phyloP scores from a whole-genome alignment of 179 eudicot species.

The Carnegiea gigantea region DNA sequence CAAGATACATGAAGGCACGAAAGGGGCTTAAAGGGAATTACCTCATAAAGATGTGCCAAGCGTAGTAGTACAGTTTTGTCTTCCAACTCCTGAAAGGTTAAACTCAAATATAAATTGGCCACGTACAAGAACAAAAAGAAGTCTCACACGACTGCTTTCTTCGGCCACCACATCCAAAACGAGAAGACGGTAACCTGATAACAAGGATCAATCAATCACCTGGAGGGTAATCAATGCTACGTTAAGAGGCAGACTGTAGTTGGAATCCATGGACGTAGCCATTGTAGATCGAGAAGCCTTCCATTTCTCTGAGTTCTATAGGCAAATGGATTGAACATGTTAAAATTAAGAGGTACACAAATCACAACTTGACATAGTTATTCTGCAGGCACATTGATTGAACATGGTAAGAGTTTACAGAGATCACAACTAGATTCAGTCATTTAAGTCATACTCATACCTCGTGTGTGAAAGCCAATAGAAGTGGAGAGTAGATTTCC shows the following conservation, averaged over 20 bases:
- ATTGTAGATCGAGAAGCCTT: constrained; percentile 48
- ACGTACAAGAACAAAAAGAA: neutral
- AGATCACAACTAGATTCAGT: no score
- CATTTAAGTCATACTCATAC: constrained; percentile 30
- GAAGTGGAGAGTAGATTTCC: constrained; percentile 82
- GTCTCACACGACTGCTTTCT: neutral
- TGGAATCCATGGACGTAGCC: constrained; percentile 63
- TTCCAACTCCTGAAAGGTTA: constrained; percentile 62
- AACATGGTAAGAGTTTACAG: neutral
- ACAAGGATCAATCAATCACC: constrained; percentile 37
- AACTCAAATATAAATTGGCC: neutral
- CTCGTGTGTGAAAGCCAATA: constrained; percentile 82
- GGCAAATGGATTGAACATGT: neutral
- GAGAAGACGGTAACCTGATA: neutral
- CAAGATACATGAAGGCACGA: neutral
- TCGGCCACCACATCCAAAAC: neutral
- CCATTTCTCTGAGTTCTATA: constrained; percentile 63
- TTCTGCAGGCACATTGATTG: neutral
- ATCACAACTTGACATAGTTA: no score
- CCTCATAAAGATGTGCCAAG: constrained; percentile 90
- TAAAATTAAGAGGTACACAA: no score
- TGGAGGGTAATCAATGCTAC: constrained; percentile 89
- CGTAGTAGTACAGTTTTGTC: constrained; percentile 75
- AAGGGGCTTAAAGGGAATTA: constrained; percentile 20
- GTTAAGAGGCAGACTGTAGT: constrained; percentile 71